These are phyloP conservation scores for Trichophyton benhamiae DNA, from an alignment of 2,329 filamentous ascomycete species.

Conservation along the genomic window DNA sequence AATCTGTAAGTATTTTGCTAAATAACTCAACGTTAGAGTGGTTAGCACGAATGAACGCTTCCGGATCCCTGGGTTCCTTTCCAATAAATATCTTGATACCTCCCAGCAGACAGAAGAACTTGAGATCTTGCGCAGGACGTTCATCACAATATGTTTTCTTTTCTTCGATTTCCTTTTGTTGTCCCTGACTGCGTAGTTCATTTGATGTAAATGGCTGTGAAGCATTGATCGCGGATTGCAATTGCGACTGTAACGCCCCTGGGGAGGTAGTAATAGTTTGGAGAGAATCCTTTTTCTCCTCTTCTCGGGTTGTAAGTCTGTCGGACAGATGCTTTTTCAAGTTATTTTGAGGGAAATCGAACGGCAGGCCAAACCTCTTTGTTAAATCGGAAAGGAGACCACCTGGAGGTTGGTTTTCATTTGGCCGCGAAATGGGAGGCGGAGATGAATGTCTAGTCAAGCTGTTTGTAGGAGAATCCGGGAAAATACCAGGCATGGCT, in stretches of 20 bases:
- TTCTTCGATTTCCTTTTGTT: conserved; percentile 63
- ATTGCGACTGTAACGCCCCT: conserved; percentile 35
- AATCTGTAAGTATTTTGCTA: conserved; percentile 54
- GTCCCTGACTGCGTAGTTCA: conserved; percentile 58
- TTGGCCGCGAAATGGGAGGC: not conserved
- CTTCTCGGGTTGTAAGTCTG: not conserved
- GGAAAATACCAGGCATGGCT: conserved; percentile 63
- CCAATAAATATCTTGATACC: conserved; percentile 63
- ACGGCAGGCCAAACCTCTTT: conserved; percentile 50
- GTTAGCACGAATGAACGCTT: not conserved
- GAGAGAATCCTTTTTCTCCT: conserved; percentile 14
- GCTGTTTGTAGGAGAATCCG: conserved; percentile 46
- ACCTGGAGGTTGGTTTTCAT: conserved; percentile 19
- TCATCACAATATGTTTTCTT: conserved; percentile 78
- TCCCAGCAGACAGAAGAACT: conserved; percentile 55
- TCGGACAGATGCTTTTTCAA: not conserved
- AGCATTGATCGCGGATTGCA: conserved; percentile 65
- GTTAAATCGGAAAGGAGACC: conserved; percentile 55
- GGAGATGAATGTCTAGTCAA: not conserved
- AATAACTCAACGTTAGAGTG: conserved; percentile 52
- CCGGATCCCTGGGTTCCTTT: conserved; percentile 33
- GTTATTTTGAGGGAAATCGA: conserved; percentile 13
- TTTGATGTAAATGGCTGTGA: conserved; percentile 65
- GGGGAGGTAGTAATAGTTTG: conserved; percentile 22
- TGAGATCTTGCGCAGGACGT: conserved; percentile 59